A percentile compares a stretch with the other conserved stretches of the same genome.
phyloP scores from a whole-genome alignment of 331 rosid genomes.

The Phaseolus coccineus region DNA sequence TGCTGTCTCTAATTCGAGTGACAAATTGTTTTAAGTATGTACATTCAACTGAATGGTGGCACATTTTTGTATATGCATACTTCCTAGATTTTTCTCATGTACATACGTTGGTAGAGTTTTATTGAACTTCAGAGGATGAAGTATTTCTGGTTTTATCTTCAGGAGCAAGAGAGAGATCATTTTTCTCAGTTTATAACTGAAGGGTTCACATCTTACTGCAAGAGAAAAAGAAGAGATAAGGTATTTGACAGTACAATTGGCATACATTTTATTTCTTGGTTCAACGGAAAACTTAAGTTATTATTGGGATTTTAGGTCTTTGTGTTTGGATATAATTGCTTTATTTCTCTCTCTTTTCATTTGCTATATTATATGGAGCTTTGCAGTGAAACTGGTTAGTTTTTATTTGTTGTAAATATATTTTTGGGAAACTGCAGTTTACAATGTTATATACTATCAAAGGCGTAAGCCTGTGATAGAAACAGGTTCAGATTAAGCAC shows the following conservation, averaged over 20 bases:
- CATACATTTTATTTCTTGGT: not conserved
- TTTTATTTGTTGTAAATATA: not conserved
- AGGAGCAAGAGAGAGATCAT: constrained; percentile 96
- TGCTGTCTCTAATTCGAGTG: constrained; percentile 13
- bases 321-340: constrained; percentile 26
- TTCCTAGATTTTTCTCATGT: constrained; percentile 10
- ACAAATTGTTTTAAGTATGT: not conserved
- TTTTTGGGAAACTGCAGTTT: not conserved
- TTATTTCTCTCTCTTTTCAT: constrained; percentile 1
- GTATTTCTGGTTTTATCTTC: constrained; percentile 33
- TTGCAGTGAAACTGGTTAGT: not conserved
- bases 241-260: constrained; percentile 51
- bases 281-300: not conserved
- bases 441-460: not conserved
- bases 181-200: constrained; percentile 91
- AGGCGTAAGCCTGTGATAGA: not conserved
- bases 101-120: not conserved
- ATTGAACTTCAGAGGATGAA: constrained; percentile 20
- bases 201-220: constrained; percentile 93
- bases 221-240: constrained; percentile 99
- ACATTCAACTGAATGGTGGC: not conserved
- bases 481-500: not conserved
- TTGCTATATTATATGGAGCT: constrained; percentile 12
- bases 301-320: constrained; percentile 4
- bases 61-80: no score